Percentiles rank a stretch among this genome's conserved stretches.
Conservation (phyloP, 2,329 filamentous ascomycete species). For the Alternaria triticina region DNA sequence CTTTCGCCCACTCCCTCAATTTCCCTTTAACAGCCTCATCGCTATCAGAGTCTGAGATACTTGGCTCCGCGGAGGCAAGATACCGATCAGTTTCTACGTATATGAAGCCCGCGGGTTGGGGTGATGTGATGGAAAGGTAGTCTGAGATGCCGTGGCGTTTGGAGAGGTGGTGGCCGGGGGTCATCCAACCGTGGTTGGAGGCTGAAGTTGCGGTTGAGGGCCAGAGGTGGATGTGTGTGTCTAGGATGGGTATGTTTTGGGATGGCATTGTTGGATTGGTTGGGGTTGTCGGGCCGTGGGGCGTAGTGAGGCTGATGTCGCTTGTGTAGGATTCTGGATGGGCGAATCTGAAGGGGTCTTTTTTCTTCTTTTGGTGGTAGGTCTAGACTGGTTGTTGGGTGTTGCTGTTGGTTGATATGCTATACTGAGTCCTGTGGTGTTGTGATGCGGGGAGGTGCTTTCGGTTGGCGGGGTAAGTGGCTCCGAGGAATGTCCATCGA, state of each 20-base stretch:
- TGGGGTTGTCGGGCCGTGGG: background rate
- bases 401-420: background rate
- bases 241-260: constrained; percentile 64
- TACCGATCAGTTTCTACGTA: constrained; percentile 81
- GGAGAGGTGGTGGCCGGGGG: constrained; percentile 60
- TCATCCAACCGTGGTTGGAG: constrained; percentile 73
- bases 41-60: background rate
- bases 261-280: constrained; percentile 27
- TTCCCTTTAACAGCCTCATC: constrained; percentile 10
- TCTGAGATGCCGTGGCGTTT: constrained; percentile 69
- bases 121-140: constrained; percentile 53
- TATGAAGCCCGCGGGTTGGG: constrained; percentile 66
- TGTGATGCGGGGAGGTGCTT: background rate
- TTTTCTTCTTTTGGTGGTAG: background rate
- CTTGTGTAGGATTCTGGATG: background rate
- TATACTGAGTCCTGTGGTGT: background rate
- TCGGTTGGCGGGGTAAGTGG: constrained; percentile 10
- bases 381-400: background rate
- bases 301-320: background rate
- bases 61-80: constrained; percentile 22
- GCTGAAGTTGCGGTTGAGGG: constrained; percentile 67
- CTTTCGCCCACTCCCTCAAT: constrained; percentile 64
- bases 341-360: background rate
- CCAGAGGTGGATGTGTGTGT: constrained; percentile 92
- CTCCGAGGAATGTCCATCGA: background rate